Evolutionary conservation across 1,139 yeast species (phyloP).

Genomic region (Geotrichum restrictum): DNA sequence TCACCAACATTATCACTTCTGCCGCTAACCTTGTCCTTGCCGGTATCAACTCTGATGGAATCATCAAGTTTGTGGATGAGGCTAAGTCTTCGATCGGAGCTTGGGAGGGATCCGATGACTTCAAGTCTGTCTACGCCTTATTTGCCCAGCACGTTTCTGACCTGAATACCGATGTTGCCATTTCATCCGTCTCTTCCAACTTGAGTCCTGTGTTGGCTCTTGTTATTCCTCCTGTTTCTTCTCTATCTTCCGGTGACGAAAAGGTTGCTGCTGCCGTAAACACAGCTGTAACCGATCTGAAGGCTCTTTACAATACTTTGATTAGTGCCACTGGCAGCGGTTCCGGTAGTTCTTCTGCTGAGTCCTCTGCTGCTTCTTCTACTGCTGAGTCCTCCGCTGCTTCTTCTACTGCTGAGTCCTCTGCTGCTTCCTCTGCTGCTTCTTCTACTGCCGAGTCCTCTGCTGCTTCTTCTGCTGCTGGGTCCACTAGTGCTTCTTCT

Average conservation of each 20-base stretch:
- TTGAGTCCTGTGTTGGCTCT: slow-evolving; percentile 20
- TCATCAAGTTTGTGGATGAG: slow-evolving; percentile 19
- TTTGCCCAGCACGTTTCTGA: slow-evolving; percentile 18
- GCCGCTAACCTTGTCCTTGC: slow-evolving; percentile 21
- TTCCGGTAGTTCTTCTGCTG: neutral
- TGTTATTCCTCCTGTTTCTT: slow-evolving; percentile 20
- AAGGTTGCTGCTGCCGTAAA: slow-evolving; percentile 22
- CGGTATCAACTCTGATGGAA: slow-evolving; percentile 23
- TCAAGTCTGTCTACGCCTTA: slow-evolving; percentile 19
- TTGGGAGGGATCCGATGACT: slow-evolving; percentile 21
- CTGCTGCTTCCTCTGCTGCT: neutral
- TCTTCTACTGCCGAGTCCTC: slow-evolving; percentile 10
- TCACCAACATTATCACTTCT: slow-evolving; percentile 19
- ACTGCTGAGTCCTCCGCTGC: neutral
- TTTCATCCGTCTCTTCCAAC: slow-evolving; percentile 21
- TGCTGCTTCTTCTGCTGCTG: slow-evolving; percentile 20
- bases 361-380: neutral
- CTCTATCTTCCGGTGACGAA: slow-evolving; percentile 20
- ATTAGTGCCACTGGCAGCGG: neutral
- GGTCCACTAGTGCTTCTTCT: slow-evolving; percentile 11
- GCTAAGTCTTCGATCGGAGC: slow-evolving; percentile 23
- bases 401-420: neutral
- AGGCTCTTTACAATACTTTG: neutral
- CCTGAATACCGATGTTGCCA: slow-evolving; percentile 21
- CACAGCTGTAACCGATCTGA: slow-evolving; percentile 13